These are phyloP conservation scores for Phaseolus lunatus DNA, from an alignment of 306 rosid genomes.

Conservation along the genomic window DNA sequence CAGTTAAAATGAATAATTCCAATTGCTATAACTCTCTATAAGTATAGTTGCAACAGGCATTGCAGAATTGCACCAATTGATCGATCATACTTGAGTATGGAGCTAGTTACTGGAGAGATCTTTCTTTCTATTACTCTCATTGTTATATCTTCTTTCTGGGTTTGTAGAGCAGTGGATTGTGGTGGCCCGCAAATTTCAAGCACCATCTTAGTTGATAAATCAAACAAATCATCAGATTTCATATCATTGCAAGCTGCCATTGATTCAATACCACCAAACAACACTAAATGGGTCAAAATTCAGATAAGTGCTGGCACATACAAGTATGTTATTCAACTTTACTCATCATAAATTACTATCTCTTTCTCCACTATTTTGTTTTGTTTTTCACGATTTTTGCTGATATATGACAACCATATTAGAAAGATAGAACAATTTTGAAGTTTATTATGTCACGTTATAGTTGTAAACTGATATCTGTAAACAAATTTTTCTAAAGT, in stretches of 20 bases:
- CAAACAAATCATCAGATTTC: constrained; percentile 35
- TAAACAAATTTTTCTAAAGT: too few species aligned
- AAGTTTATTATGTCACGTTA: too few species aligned
- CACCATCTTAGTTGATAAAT: constrained; percentile 42
- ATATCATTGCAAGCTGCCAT: constrained; percentile 56
- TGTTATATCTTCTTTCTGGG: neutral
- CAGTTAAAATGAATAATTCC: neutral
- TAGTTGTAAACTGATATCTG: too few species aligned
- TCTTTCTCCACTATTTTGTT: neutral
- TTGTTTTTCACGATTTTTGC: too few species aligned
- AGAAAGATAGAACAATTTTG: too few species aligned
- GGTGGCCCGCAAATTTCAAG: neutral
- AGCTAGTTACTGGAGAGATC: neutral
- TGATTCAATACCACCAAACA: constrained; percentile 43
- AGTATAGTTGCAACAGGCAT: neutral
- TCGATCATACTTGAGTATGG: neutral
- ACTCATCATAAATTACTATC: neutral
- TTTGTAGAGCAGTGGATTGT: constrained; percentile 1
- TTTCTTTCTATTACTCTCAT: neutral
- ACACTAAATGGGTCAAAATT: constrained; percentile 49
- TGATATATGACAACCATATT: too few species aligned
- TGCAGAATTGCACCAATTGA: too few species aligned
- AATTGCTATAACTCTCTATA: neutral
- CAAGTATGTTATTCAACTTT: neutral
- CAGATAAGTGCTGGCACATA: constrained; percentile 47